Evolutionary conservation across 2,329 filamentous ascomycete genomes (phyloP).

Genomic region (Fusarium sp.): DNA sequence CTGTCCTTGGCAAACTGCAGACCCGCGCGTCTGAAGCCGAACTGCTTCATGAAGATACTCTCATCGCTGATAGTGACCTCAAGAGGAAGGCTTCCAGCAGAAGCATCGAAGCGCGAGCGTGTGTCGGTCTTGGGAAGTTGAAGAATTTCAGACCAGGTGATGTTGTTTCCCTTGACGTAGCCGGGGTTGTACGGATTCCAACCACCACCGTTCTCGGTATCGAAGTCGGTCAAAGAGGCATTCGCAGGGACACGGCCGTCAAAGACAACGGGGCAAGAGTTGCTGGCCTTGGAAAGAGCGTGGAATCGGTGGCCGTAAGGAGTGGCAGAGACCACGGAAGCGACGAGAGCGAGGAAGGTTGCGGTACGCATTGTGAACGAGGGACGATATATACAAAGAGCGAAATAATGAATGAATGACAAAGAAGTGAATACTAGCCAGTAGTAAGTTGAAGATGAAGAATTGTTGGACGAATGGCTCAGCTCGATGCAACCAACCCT

Average conservation of each 20-base stretch:
- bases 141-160: conserved; percentile 67
- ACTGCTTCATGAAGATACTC: conserved; percentile 73
- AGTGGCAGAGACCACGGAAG: conserved; percentile 39
- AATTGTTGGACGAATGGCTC: neutral
- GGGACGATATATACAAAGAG: conserved; percentile 10
- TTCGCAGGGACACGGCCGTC: conserved; percentile 62
- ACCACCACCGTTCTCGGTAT: conserved; percentile 55
- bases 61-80: conserved; percentile 71
- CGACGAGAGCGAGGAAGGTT: conserved; percentile 33
- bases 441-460: conserved; percentile 31
- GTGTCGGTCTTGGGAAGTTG: conserved; percentile 58
- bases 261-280: conserved; percentile 57
- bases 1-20: conserved; percentile 43
- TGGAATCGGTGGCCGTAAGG: conserved; percentile 22
- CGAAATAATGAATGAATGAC: conserved; percentile 22
- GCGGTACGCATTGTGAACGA: conserved; percentile 37
- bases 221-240: conserved; percentile 59
- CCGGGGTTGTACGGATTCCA: conserved; percentile 64
- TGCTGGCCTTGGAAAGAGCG: conserved; percentile 12
- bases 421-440: conserved; percentile 39
- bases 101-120: conserved; percentile 56
- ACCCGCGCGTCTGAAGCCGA: conserved; percentile 71
- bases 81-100: conserved; percentile 61
- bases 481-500: neutral
- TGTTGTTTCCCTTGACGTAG: conserved; percentile 68